Evolutionary conservation across 1,139 yeast species (phyloP).

Genomic region (Hyphopichia burtonii): DNA sequence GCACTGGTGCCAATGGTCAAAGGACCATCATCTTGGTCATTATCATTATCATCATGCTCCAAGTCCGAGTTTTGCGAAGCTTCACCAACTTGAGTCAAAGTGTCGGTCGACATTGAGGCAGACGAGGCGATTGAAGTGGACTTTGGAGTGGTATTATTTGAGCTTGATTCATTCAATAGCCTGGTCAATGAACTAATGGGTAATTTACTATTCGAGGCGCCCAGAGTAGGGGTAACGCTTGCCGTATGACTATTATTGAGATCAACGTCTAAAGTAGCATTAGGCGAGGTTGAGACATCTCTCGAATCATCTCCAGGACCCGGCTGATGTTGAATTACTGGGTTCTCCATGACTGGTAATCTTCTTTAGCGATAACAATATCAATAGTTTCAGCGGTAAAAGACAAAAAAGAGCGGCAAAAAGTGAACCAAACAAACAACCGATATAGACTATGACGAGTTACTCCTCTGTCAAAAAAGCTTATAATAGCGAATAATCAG

Average conservation of each 20-base stretch:
- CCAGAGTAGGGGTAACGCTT: background rate
- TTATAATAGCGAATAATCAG: too few relatives aligned
- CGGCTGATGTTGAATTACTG: background rate
- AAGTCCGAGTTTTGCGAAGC: background rate
- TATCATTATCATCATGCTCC: background rate
- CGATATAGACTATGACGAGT: too few relatives aligned
- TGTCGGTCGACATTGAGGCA: background rate
- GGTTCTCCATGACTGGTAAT: background rate
- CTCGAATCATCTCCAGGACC: background rate
- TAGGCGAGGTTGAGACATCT: background rate
- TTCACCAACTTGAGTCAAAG: background rate
- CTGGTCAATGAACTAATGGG: conserved; percentile 43
- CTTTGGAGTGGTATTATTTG: background rate
- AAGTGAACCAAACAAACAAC: too few relatives aligned
- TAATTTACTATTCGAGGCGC: conserved; percentile 9
- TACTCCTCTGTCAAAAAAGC: too few relatives aligned
- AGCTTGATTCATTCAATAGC: conserved; percentile 38
- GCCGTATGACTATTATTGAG: conserved; percentile 3
- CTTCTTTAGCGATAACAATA: too few relatives aligned
- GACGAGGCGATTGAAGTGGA: background rate
- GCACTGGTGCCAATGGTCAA: conserved; percentile 1
- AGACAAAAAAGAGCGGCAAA: too few relatives aligned
- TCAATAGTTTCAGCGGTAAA: too few relatives aligned
- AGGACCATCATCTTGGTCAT: background rate
- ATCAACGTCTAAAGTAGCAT: background rate